These are phyloP conservation scores for Paracamarosporium sp. DNA, from an alignment of 2,329 filamentous ascomycete species.

Conservation along the genomic window DNA sequence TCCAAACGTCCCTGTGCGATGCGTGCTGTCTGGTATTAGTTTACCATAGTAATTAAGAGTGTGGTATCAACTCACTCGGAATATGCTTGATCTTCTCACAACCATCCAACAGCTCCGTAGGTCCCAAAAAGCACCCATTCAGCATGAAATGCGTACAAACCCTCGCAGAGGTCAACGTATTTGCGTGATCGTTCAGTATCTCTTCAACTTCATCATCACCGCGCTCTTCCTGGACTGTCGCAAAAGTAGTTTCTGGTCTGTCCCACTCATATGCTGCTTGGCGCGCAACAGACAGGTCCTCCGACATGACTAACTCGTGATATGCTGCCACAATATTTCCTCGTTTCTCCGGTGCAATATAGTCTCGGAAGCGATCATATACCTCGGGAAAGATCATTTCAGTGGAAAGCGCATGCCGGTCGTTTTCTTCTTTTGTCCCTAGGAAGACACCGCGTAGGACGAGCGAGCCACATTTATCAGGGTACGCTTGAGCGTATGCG, in stretches of 20 bases:
- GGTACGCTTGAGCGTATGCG: slow-evolving; percentile 50
- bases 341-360: slow-evolving; percentile 43
- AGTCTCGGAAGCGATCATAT: slow-evolving; percentile 40
- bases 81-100: slow-evolving; percentile 41
- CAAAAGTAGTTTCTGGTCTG: slow-evolving; percentile 34
- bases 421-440: slow-evolving; percentile 38
- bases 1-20: slow-evolving; percentile 53
- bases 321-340: slow-evolving; percentile 43
- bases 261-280: slow-evolving; percentile 40
- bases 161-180: slow-evolving; percentile 40
- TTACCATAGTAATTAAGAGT: not conserved
- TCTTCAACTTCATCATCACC: slow-evolving; percentile 14
- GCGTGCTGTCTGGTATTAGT: slow-evolving; percentile 20
- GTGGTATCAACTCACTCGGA: slow-evolving; percentile 20
- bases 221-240: slow-evolving; percentile 14
- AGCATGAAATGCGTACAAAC: slow-evolving; percentile 51
- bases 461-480: slow-evolving; percentile 44
- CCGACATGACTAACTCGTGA: slow-evolving; percentile 44
- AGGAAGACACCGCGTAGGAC: slow-evolving; percentile 51
- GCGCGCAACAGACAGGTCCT: slow-evolving; percentile 24
- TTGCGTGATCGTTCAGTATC: slow-evolving; percentile 29
- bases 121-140: slow-evolving; percentile 47
- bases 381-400: slow-evolving; percentile 44
- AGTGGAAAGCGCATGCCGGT: slow-evolving; percentile 33
- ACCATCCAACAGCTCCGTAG: slow-evolving; percentile 45